Evolutionary conservation across 2,329 filamentous ascomycete genomes (phyloP), one percentile per base, ranked within the genome.

Genomic region (Microcyclosporella mali): DNA sequence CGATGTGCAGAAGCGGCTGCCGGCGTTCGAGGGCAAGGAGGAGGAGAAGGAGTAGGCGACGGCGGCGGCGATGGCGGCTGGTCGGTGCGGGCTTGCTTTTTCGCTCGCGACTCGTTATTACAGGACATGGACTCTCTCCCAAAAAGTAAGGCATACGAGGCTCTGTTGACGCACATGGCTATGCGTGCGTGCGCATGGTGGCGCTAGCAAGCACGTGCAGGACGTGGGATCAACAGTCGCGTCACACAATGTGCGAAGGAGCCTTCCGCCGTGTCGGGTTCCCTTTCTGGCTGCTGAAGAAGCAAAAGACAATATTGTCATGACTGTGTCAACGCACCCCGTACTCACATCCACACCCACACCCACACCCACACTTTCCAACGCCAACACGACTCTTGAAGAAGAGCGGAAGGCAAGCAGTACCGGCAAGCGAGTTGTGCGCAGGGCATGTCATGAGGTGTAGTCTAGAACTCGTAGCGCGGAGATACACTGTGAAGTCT

Each of bases 21-120:
- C 90, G 19, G 81, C 82, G 50, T 97, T 95, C 64, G 82, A 89
- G 66, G 78, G 82, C 39, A 88, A 94, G 69, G 74, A 77, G 50
- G 62, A 72, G 37, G 71, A 77, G 48, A 72, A 56, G 47, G 48
- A 61, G 45, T 49, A 52, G 39, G 36, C n/a, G n/a, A n/a, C 14
- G 19, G 16, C 21, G 21, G 7, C 9, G 15, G n/a, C 15, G 16
- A 18, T 10, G 14, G 30, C n/a, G 9, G 37, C 15, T 14, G 37
- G 14, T 18, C 14, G 12, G 32, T 11, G 37, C n/a, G n/a, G n/a
- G 21, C 21, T 25, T 25, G 21, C 21, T 25, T 25, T 25, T 25
- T 9, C 9, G 4, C 6, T 25, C 21, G 6, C 21, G 21, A n/a
- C n/a, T n/a, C n/a, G n/a, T n/a, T 9, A 9, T 25, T 25, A 25